Conservation (phyloP, 768 basidiomycete species). For the Hygrophoropsis aurantiaca region DNA sequence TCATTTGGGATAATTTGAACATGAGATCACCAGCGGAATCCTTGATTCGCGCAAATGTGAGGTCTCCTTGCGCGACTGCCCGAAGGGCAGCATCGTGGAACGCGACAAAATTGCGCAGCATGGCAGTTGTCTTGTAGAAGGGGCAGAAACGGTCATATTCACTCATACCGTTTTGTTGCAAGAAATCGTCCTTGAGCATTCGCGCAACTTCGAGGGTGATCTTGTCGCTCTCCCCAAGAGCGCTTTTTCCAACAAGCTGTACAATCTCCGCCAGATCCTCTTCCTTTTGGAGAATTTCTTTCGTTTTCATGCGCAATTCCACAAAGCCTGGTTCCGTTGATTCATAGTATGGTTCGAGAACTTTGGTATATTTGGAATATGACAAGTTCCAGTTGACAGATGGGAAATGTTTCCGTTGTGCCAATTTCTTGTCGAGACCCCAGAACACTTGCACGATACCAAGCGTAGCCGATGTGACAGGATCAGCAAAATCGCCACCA, state of each 20-base stretch:
- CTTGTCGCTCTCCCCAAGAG: constrained; percentile 96
- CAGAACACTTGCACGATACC: constrained; percentile 99
- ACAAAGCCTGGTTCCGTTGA: constrained; percentile 91
- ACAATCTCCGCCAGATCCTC: constrained; percentile 99
- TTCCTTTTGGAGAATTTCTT: constrained; percentile 98
- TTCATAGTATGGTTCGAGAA: constrained; percentile 92
- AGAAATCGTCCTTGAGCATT: constrained; percentile 96
- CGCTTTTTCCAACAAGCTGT: constrained; percentile 98
- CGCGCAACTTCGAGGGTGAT: constrained; percentile 96
- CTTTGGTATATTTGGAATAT: constrained; percentile 97
- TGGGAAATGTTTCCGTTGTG: constrained; percentile 98
- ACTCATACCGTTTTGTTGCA: constrained; percentile 99
- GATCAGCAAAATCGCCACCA: constrained; percentile 99
- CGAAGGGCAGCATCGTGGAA: constrained; percentile 91
- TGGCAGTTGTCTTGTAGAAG: constrained; percentile 97
- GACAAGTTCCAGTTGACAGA: constrained; percentile 99
- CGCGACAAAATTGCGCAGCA: constrained; percentile 92
- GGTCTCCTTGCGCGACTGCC: constrained; percentile 79
- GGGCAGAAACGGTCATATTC: constrained; percentile 97
- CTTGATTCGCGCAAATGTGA: constrained; percentile 85
- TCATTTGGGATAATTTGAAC: constrained; percentile 99
- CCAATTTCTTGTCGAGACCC: constrained; percentile 99
- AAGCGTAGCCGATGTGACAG: constrained; percentile 95
- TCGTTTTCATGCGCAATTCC: constrained; percentile 86
- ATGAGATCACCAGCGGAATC: constrained; percentile 85